These are phyloP conservation scores for Amphirosellinia nigrospora DNA, from an alignment of 495 filamentous ascomycete species.

Conservation along the genomic window DNA sequence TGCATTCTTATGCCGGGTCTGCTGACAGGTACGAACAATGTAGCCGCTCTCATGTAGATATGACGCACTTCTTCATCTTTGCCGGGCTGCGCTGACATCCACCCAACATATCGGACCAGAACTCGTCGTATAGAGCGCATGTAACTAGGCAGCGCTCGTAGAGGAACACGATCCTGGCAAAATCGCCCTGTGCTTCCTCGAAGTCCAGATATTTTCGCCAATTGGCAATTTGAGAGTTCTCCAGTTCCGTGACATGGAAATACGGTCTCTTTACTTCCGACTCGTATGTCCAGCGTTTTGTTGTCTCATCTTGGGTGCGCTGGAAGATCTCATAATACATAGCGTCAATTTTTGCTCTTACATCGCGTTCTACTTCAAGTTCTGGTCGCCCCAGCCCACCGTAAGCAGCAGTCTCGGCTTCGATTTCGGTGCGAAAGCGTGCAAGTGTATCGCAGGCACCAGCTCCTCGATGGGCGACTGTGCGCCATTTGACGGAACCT, in stretches of 20 bases:
- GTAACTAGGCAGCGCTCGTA: conserved; percentile 95
- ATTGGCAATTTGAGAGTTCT: conserved; percentile 83
- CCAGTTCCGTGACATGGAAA: conserved; percentile 93
- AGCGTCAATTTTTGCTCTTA: conserved; percentile 78
- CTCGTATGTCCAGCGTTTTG: conserved; percentile 94
- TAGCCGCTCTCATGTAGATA: conserved; percentile 89
- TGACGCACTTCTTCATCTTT: conserved; percentile 93
- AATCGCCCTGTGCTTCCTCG: conserved; percentile 86
- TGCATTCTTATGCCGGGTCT: conserved; percentile 81
- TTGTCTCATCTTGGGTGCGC: conserved; percentile 85
- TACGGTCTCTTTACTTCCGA: conserved; percentile 95
- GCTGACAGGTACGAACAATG: conserved; percentile 83
- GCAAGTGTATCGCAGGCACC: conserved; percentile 69
- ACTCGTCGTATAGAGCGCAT: conserved; percentile 93
- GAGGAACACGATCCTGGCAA: conserved; percentile 74
- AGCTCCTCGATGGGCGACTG: conserved; percentile 73
- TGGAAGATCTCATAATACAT: conserved; percentile 83
- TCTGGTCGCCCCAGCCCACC: conserved; percentile 59
- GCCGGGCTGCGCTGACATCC: conserved; percentile 83
- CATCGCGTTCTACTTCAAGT: conserved; percentile 81
- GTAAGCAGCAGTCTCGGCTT: conserved; percentile 58
- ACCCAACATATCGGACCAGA: conserved; percentile 98
- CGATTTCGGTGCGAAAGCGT: conserved; percentile 73
- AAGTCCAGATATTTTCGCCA: conserved; percentile 98
- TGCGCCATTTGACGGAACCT: conserved; percentile 82